phyloP scores from a whole-genome alignment of 495 filamentous ascomycete species.

The Xylaria intraflava region DNA sequence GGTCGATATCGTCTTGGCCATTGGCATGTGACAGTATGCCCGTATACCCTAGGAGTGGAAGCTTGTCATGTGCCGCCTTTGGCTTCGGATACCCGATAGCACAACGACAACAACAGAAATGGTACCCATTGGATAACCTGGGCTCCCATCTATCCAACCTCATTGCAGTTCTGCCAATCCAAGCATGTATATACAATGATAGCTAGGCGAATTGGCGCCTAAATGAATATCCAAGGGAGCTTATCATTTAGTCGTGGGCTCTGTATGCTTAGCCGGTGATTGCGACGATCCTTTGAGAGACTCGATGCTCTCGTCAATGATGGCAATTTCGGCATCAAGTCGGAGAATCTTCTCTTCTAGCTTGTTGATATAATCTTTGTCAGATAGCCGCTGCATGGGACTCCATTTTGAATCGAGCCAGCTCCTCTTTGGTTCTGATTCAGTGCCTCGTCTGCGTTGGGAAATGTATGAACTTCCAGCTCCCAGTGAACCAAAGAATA shows the following conservation, averaged over 20 bases:
- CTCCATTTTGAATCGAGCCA: constrained; percentile 66
- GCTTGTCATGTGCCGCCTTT: neutral
- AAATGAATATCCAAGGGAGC: neutral
- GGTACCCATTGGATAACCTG: neutral
- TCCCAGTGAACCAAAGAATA: constrained; percentile 26
- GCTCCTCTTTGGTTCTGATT: constrained; percentile 15
- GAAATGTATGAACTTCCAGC: constrained; percentile 13
- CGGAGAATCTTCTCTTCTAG: constrained; percentile 70
- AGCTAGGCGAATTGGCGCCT: neutral
- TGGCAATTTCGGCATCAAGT: constrained; percentile 76
- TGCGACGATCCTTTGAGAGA: constrained; percentile 35
- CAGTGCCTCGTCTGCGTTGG: constrained; percentile 1
- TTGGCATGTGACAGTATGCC: too few species aligned
- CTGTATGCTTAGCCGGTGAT: neutral
- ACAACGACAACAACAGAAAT: neutral
- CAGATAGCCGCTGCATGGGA: constrained; percentile 66
- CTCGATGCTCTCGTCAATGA: constrained; percentile 79
- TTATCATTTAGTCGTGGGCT: constrained; percentile 2
- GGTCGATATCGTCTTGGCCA: too few species aligned
- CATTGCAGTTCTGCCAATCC: neutral
- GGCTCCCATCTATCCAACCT: neutral
- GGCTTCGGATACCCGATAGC: neutral
- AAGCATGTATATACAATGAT: neutral
- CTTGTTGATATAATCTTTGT: constrained; percentile 72
- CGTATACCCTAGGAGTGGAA: neutral